Evolutionary conservation across 305 asterid genomes (phyloP).

Genomic region (Solanum hybrid): DNA sequence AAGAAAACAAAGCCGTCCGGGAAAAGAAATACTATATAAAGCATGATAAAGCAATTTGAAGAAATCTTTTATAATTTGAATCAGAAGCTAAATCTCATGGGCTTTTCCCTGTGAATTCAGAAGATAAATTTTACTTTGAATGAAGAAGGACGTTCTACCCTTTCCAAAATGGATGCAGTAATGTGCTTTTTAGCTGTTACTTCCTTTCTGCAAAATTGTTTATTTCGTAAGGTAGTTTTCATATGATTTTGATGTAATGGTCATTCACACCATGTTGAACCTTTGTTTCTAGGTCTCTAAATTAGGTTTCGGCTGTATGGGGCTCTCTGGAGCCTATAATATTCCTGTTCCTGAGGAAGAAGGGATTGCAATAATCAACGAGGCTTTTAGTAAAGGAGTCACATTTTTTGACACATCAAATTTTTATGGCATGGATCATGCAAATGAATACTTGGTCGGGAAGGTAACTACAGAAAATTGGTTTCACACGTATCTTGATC

Average conservation of each 20-base stretch:
- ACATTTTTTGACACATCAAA: constrained; percentile 41
- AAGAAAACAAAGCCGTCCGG: background rate
- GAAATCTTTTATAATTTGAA: background rate
- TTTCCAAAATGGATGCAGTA: background rate
- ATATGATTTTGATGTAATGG: background rate
- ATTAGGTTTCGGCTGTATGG: constrained; percentile 55
- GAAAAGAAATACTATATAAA: background rate
- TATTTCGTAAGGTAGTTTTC: background rate
- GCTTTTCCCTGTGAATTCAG: background rate
- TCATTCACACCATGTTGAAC: background rate
- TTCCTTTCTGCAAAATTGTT: background rate
- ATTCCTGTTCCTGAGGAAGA: constrained; percentile 32
- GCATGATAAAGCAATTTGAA: background rate
- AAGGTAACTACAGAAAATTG: background rate
- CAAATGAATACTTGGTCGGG: constrained; percentile 20
- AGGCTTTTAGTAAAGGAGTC: constrained; percentile 34
- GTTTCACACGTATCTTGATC: background rate
- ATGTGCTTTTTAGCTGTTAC: background rate
- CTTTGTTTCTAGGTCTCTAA: constrained; percentile 31
- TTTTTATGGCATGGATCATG: constrained; percentile 27
- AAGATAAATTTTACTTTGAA: background rate
- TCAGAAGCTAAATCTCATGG: background rate
- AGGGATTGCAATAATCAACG: constrained; percentile 35
- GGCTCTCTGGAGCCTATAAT: constrained; percentile 35
- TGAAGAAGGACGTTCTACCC: background rate